These are phyloP conservation scores for Leucosporidium scottii DNA, from an alignment of 768 basidiomycete species.

Conservation along the genomic window DNA sequence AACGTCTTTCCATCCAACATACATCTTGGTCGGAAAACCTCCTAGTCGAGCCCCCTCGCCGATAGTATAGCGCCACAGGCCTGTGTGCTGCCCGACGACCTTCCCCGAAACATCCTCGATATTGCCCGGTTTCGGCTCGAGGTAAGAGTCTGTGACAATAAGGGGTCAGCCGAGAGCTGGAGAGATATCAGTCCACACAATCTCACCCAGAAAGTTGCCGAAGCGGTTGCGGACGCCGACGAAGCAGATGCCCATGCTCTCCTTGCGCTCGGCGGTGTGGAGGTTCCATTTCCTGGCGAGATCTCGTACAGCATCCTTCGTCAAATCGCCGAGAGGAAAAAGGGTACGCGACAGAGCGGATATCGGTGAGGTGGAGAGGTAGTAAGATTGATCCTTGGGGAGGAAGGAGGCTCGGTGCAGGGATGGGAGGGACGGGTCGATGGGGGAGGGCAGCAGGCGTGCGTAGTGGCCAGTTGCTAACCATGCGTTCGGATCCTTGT, in stretches of 20 bases:
- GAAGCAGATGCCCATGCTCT: constrained; percentile 94
- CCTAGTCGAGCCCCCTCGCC: constrained; percentile 67
- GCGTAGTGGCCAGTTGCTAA: constrained; percentile 92
- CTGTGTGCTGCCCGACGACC: constrained; percentile 57
- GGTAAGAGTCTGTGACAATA: constrained; percentile 75
- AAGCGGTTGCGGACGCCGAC: constrained; percentile 74
- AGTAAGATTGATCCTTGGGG: constrained; percentile 86
- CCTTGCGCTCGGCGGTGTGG: constrained; percentile 65
- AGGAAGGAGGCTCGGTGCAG: constrained; percentile 51
- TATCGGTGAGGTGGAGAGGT: constrained; percentile 51
- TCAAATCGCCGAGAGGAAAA: constrained; percentile 64
- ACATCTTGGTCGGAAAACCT: constrained; percentile 59
- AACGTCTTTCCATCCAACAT: constrained; percentile 65
- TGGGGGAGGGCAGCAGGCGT: constrained; percentile 51
- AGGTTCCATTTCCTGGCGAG: constrained; percentile 59
- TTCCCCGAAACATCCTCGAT: constrained; percentile 59
- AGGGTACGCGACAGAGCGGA: constrained; percentile 46
- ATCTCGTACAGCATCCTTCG: constrained; percentile 64
- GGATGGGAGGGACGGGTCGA: constrained; percentile 38
- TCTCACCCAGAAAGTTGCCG: constrained; percentile 62
- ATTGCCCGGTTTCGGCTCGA: constrained; percentile 60
- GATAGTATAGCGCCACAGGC: constrained; percentile 77
- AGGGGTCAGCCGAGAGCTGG: too few relatives aligned
- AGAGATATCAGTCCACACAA: too few relatives aligned
- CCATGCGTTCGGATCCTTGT: constrained; percentile 47